These are phyloP conservation scores for Tylopilus sp. DNA, from an alignment of 768 basidiomycete genomes.

Conservation along the genomic window DNA sequence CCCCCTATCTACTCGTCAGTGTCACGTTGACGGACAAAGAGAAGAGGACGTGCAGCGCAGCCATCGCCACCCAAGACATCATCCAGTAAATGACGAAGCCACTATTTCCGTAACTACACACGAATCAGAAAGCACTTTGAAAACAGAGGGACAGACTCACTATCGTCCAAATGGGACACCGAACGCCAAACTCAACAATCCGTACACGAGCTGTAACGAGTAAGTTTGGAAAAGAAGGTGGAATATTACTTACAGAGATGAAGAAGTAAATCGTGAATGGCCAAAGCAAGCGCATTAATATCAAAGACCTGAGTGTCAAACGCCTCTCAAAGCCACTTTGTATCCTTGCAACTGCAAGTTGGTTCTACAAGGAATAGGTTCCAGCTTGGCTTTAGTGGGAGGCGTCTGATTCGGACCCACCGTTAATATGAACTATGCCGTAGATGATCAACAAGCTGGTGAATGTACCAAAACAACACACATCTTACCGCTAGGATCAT, in stretches of 20 bases:
- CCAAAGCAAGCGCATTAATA: constrained; percentile 39
- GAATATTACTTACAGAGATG: constrained; percentile 32
- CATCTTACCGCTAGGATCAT: constrained; percentile 30
- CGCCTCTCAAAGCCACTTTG: constrained; percentile 38
- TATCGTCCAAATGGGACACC: constrained; percentile 50
- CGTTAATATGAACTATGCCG: constrained; percentile 26
- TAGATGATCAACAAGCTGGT: constrained; percentile 2
- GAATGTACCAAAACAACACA: neutral
- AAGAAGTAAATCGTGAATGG: constrained; percentile 41
- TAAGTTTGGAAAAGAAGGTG: neutral
- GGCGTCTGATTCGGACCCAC: constrained; percentile 8
- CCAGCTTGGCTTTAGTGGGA: neutral
- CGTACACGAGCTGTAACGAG: constrained; percentile 48
- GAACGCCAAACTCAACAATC: constrained; percentile 59
- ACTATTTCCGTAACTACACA: constrained; percentile 42
- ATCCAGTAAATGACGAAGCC: constrained; percentile 70
- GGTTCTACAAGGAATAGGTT: constrained; percentile 21
- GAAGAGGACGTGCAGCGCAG: constrained; percentile 42
- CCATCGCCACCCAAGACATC: constrained; percentile 57
- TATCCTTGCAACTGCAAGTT: constrained; percentile 32
- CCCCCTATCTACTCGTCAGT: constrained; percentile 40
- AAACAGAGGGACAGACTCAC: constrained; percentile 27
- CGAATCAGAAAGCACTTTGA: neutral
- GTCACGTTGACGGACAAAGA: neutral
- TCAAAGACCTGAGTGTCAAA: constrained; percentile 36